These are phyloP conservation scores for Nakazawaea holstii DNA, from an alignment of 805 yeast genomes.

Conservation along the genomic window DNA sequence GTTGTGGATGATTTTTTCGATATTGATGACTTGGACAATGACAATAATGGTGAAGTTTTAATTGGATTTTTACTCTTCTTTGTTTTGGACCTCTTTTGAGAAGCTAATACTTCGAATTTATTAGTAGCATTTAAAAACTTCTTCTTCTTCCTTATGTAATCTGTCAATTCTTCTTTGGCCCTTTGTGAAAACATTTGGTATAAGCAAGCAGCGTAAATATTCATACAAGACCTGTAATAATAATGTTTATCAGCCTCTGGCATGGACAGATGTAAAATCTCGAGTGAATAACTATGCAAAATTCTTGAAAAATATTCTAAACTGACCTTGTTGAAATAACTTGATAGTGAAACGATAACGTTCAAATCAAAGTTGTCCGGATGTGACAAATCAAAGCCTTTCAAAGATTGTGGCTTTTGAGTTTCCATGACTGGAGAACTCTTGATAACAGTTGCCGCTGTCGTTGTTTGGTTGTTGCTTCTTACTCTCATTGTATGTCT, in stretches of 20 bases:
- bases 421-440: neutral
- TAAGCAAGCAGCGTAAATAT: slow-evolving; percentile 9
- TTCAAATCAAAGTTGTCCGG: slow-evolving; percentile 10
- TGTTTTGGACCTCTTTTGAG: neutral
- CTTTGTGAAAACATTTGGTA: slow-evolving; percentile 10
- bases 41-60: too few relatives aligned
- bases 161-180: slow-evolving; percentile 3
- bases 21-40: neutral
- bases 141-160: slow-evolving; percentile 9
- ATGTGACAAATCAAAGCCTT: slow-evolving; percentile 6
- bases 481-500: too few relatives aligned
- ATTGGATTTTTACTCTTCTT: neutral
- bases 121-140: slow-evolving; percentile 8
- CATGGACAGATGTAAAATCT: slow-evolving; percentile 1
- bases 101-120: slow-evolving; percentile 1
- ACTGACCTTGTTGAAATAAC: slow-evolving; percentile 8
- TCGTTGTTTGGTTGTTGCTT: too few relatives aligned
- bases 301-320: slow-evolving; percentile 10
- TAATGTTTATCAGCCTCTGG: slow-evolving; percentile 9
- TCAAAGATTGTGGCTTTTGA: neutral
- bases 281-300: slow-evolving; percentile 9
- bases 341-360: slow-evolving; percentile 7
- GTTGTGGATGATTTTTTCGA: neutral
- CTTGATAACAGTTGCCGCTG: too few relatives aligned
- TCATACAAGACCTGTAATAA: slow-evolving; percentile 12